phyloP scores from a whole-genome alignment of 2,329 filamentous ascomycete genomes.

The Lecanicillium sp. region DNA sequence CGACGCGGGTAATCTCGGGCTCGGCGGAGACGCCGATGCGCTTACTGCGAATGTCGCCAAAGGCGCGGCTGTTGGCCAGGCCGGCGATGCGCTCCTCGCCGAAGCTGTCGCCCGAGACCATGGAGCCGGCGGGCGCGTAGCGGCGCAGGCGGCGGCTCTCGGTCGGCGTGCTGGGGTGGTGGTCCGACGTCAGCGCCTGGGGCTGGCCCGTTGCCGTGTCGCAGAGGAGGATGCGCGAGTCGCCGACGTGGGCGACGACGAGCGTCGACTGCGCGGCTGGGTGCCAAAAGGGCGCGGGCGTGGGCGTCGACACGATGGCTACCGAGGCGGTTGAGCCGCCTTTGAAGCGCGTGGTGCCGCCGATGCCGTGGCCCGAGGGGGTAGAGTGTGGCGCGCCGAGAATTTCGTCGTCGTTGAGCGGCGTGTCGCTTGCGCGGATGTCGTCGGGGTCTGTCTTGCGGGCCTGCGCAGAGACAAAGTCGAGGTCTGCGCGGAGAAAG shows the following conservation, averaged over 20 bases:
- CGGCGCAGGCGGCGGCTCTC: slow-evolving; percentile 79
- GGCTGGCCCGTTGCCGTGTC: slow-evolving; percentile 75
- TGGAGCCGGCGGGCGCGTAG: slow-evolving; percentile 66
- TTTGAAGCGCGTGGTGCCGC: slow-evolving; percentile 72
- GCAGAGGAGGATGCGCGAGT: slow-evolving; percentile 86
- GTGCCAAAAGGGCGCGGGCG: slow-evolving; percentile 90
- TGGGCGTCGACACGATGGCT: slow-evolving; percentile 85
- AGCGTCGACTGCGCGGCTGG: slow-evolving; percentile 78
- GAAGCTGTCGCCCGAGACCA: slow-evolving; percentile 85
- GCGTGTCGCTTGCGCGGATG: slow-evolving; percentile 61
- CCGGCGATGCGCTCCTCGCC: slow-evolving; percentile 94
- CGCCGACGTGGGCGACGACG: slow-evolving; percentile 83
- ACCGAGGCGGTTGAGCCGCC: slow-evolving; percentile 90
- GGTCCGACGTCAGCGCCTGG: slow-evolving; percentile 77
- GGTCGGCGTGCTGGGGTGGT: slow-evolving; percentile 81
- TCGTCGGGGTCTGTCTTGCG: slow-evolving; percentile 70
- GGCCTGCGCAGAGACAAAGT: slow-evolving; percentile 87
- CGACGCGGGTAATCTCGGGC: slow-evolving; percentile 74
- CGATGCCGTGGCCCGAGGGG: slow-evolving; percentile 56
- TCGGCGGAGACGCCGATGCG: slow-evolving; percentile 91
- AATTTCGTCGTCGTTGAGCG: slow-evolving; percentile 79
- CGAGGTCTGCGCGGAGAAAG: slow-evolving; percentile 87
- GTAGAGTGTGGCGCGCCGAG: slow-evolving; percentile 54
- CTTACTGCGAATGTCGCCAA: slow-evolving; percentile 88
- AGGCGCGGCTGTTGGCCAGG: slow-evolving; percentile 86